phyloP scores from a whole-genome alignment of 192 early-diverging fungal species.

The Coemansia aciculifera region DNA sequence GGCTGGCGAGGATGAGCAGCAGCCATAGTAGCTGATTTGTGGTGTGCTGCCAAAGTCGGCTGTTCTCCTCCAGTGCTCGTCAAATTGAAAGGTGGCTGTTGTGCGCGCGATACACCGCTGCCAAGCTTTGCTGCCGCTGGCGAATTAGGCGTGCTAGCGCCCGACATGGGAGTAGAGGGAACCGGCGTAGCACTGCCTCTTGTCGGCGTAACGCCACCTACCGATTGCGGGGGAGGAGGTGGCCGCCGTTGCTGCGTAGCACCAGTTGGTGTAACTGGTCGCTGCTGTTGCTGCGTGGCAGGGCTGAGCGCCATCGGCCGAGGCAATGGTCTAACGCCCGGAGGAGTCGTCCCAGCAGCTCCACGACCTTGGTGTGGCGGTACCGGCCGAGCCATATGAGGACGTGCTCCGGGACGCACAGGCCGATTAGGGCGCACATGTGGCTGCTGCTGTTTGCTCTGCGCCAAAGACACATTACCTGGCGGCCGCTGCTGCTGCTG shows the following conservation, averaged over 20 bases:
- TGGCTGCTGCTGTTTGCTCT: background rate
- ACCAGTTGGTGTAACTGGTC: conserved; percentile 4
- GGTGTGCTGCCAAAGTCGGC: background rate
- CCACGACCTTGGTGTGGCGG: conserved; percentile 2
- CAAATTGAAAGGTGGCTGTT: background rate
- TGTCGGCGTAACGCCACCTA: conserved; percentile 11
- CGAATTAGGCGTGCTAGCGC: conserved; percentile 36
- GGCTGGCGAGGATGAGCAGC: background rate
- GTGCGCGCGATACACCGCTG: conserved; percentile 1
- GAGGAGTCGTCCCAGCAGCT: conserved; percentile 1
- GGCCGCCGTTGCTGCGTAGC: background rate
- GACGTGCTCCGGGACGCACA: conserved; percentile 13
- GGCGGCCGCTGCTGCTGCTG: conserved; percentile 8
- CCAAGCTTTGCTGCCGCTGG: conserved; percentile 5
- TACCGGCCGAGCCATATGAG: background rate
- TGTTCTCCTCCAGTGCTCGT: conserved; percentile 2
- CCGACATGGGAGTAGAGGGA: conserved; percentile 27
- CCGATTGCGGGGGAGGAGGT: background rate
- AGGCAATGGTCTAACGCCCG: conserved; percentile 6
- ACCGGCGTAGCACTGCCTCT: conserved; percentile 11
- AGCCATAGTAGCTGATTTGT: background rate
- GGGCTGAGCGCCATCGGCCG: conserved; percentile 10
- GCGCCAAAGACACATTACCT: background rate
- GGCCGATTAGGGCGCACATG: conserved; percentile 17
- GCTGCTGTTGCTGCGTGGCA: conserved; percentile 16